These are phyloP conservation scores for Aureobasidium leucospermi DNA, from an alignment of 2,329 filamentous ascomycete species.

Conservation along the genomic window DNA sequence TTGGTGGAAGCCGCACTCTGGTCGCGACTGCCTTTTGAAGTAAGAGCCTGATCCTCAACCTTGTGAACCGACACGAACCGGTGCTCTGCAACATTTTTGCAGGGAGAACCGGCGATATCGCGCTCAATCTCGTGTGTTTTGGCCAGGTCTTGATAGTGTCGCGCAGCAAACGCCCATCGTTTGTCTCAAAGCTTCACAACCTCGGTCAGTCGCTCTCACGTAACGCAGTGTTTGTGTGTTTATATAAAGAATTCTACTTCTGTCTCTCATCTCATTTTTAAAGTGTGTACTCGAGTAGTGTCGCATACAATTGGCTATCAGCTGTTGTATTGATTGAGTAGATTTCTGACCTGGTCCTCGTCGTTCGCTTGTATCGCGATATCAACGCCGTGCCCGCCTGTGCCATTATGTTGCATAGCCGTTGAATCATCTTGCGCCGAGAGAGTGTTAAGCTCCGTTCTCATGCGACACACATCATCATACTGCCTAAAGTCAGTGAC, in stretches of 20 bases:
- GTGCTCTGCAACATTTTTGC: background rate
- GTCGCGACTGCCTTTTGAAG: background rate
- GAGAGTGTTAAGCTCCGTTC: background rate
- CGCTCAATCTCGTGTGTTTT: too few relatives aligned
- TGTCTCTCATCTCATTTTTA: background rate
- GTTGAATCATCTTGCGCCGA: background rate
- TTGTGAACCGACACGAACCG: too few relatives aligned
- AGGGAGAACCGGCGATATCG: background rate
- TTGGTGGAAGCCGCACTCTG: background rate
- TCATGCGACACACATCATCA: conserved; percentile 8
- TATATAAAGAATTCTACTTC: too few relatives aligned
- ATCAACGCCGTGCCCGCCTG: background rate
- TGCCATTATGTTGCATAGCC: background rate
- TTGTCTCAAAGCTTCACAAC: too few relatives aligned
- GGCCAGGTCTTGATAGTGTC: too few relatives aligned
- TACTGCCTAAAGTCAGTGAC: background rate
- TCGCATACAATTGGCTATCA: background rate
- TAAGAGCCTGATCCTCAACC: background rate
- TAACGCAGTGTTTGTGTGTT: too few relatives aligned
- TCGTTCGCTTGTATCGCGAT: background rate
- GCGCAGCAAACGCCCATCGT: too few relatives aligned
- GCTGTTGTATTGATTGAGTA: background rate
- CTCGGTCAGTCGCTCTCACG: too few relatives aligned
- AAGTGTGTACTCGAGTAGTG: too few relatives aligned
- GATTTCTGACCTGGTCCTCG: background rate